Conservation (phyloP, 2,329 filamentous ascomycete species). For the Lecanicillium sp. region DNA sequence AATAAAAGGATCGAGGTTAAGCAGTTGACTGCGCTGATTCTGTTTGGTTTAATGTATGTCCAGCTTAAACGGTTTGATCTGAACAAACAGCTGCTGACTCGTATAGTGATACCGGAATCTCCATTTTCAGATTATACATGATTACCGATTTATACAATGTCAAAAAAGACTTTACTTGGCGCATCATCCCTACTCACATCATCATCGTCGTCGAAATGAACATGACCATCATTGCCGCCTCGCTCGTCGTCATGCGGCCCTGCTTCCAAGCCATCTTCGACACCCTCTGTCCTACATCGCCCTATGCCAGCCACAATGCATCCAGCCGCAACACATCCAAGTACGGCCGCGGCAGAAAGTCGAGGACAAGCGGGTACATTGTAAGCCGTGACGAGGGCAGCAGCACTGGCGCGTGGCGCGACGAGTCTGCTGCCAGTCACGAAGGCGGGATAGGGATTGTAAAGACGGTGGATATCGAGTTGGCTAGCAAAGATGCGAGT, state of each 20-base stretch:
- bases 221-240: constrained; percentile 9
- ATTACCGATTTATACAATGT: constrained; percentile 8
- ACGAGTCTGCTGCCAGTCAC: background rate
- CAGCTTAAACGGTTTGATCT: no score
- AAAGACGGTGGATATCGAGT: constrained; percentile 8
- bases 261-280: constrained; percentile 9
- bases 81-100: no score
- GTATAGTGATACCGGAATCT: constrained; percentile 7
- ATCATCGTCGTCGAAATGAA: constrained; percentile 10
- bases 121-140: constrained; percentile 8
- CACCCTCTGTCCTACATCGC: constrained; percentile 3
- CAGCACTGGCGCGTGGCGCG: background rate
- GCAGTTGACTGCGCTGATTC: constrained; percentile 6
- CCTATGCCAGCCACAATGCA: constrained; percentile 5
- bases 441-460: constrained; percentile 1
- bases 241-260: constrained; percentile 8
- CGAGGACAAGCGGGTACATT: constrained; percentile 4
- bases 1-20: constrained; percentile 7
- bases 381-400: constrained; percentile 3
- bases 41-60: constrained; percentile 7
- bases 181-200: constrained; percentile 9
- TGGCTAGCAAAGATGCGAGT: constrained; percentile 3
- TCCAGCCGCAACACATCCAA: constrained; percentile 2
- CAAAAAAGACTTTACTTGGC: constrained; percentile 9
- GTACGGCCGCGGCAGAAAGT: no score